These are phyloP conservation scores for Chlorella sp. DNA, from an alignment of 139 green algal genomes.

Conservation along the genomic window DNA sequence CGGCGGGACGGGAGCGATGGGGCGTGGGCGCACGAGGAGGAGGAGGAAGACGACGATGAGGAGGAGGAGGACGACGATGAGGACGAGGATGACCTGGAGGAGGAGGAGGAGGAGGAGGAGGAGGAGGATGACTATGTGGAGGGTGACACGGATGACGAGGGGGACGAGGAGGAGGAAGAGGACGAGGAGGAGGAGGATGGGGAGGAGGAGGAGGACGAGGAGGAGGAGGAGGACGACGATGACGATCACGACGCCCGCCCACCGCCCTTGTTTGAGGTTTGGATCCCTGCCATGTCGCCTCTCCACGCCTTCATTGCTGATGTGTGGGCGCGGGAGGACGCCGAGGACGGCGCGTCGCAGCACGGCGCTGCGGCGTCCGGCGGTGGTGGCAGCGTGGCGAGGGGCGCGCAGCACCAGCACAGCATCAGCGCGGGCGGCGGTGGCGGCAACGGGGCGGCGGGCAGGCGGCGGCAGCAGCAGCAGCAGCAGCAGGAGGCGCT, in stretches of 20 bases:
- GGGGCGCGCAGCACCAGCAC: too few species aligned
- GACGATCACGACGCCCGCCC: neutral
- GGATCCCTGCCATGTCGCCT: neutral
- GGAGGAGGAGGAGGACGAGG: constrained; percentile 11
- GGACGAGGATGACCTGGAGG: neutral
- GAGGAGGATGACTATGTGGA: neutral
- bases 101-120: constrained; percentile 7
- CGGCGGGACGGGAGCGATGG: neutral
- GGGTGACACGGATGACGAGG: neutral
- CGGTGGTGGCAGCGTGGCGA: too few species aligned
- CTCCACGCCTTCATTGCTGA: constrained; percentile 19
- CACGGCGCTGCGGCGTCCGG: neutral
- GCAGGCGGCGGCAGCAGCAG: neutral
- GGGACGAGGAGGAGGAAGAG: constrained; percentile 1
- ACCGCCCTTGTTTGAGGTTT: constrained; percentile 7
- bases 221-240: constrained; percentile 23
- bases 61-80: constrained; percentile 2
- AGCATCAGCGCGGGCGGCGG: too few species aligned
- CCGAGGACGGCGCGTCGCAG: too few species aligned
- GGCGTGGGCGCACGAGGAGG: neutral
- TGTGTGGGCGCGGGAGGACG: constrained; percentile 17
- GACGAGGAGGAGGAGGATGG: constrained; percentile 10
- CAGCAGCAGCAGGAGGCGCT: too few species aligned
- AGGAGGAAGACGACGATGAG: neutral
- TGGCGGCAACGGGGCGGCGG: neutral